Evolutionary conservation across 225 moss, liverwort and hornwort species (phyloP).

Genomic region (Climacium dendroides): DNA sequence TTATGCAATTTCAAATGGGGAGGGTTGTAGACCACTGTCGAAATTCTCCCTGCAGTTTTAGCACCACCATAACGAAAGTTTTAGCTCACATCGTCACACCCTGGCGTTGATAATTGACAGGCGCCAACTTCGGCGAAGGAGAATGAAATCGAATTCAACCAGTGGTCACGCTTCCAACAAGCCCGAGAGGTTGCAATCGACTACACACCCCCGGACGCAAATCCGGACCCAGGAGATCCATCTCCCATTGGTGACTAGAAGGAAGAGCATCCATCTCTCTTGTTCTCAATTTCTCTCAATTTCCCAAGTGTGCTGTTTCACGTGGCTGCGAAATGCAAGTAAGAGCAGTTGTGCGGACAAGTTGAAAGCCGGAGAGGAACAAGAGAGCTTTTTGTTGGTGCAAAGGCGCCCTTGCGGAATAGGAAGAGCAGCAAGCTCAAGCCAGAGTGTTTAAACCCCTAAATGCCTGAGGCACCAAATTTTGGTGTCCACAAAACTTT

Average conservation of each 20-base stretch:
- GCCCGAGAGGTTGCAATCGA: slow-evolving; percentile 1
- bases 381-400: not conserved
- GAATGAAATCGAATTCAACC: not conserved
- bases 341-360: not conserved
- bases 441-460: no score
- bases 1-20: not conserved
- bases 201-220: slow-evolving; percentile 8
- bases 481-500: no score
- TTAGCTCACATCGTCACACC: not conserved
- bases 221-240: slow-evolving; percentile 6
- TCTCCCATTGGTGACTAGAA: not conserved
- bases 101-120: not conserved
- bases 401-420: not conserved
- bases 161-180: not conserved
- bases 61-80: not conserved
- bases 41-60: not conserved
- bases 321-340: not conserved
- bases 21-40: not conserved
- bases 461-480: no score
- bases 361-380: not conserved
- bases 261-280: not conserved
- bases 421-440: not conserved
- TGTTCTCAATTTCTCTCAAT: not conserved
- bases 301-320: not conserved
- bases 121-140: not conserved